Base-by-base conservation (phyloP, 2,329 filamentous ascomycete genomes). In the Curvularia spicifera region DNA sequence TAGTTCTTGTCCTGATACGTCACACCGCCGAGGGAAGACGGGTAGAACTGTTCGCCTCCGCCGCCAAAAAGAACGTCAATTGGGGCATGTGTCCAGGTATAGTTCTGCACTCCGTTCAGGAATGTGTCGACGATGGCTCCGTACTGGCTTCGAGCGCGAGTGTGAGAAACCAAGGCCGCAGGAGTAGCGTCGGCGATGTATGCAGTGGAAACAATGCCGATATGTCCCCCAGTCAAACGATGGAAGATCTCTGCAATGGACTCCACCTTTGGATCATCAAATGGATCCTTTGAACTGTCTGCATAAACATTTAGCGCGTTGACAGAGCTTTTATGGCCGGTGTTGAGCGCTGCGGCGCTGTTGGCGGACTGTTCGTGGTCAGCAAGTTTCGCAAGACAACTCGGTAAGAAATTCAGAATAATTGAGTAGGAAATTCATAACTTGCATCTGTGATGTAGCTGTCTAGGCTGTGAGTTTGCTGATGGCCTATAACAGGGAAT, bases 371-470 rank as follows among this genome's bases (percentile, higher is more conserved):
- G 28, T 8, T 8, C 28, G 9, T 10, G 7, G 28, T 29, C 28
- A 29, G 28, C 3, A 4, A 24, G 22, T 2, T 24, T 24, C 4
- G 2, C 22, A 24, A 4, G 4, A 2, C 22, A 24, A 4, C 22
- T 24, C 4, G 22, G 22, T 24, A 24, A 24, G 22, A 24, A 24
- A 2, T 24, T 24, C 28, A 29, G 5, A 29, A 9, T 7, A 29
- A 29, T 3, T 29, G 6, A 7, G 5, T 29, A 29, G 1, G 3
- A 7, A 1, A 9, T 7, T 5, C 9, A 29, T 89, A 92, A 79
- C 95, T 95, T 78, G 91, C 91, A 60, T 95, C 91, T 37, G 91
- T 95, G 73, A 95, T 94, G 82, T 91, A 94, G 49, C 83, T 87
- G 79, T 94, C 91, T 71, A 95, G 86, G 1, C 90, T 93, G 78